Conservation (phyloP, 139 green algal genomes). For the Tetradesmus lagerheimii region DNA sequence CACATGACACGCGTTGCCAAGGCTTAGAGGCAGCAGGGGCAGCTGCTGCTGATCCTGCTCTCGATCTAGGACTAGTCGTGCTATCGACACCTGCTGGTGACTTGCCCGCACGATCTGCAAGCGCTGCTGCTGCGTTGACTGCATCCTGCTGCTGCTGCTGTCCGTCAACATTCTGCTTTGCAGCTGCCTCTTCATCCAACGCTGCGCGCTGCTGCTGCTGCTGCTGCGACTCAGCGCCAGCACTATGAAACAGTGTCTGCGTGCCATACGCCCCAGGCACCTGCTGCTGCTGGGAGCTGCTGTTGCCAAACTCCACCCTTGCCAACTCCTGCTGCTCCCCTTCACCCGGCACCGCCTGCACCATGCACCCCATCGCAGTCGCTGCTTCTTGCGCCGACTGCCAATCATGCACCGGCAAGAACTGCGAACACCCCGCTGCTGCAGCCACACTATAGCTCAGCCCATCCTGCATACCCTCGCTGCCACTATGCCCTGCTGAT, state of each 20-base stretch:
- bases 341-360: neutral
- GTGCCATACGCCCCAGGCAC: neutral
- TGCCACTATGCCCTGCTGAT: neutral
- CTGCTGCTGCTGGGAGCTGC: neutral
- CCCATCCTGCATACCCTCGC: neutral
- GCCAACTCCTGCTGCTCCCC: neutral
- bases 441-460: neutral
- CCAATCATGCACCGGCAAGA: neutral
- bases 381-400: neutral
- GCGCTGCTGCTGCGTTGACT: neutral
- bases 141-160: conserved; percentile 24
- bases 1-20: conserved; percentile 19
- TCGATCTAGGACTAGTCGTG: neutral
- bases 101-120: neutral
- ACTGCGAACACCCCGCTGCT: neutral
- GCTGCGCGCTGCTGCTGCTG: neutral
- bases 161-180: neutral
- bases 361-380: neutral
- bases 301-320: neutral
- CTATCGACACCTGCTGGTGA: neutral
- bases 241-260: neutral
- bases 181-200: neutral
- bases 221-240: neutral
- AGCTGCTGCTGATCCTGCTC: neutral
- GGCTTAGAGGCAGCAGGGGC: neutral